phyloP scores from a whole-genome alignment of 352 stramenopile genomes.

The Phytophthora sp. region DNA sequence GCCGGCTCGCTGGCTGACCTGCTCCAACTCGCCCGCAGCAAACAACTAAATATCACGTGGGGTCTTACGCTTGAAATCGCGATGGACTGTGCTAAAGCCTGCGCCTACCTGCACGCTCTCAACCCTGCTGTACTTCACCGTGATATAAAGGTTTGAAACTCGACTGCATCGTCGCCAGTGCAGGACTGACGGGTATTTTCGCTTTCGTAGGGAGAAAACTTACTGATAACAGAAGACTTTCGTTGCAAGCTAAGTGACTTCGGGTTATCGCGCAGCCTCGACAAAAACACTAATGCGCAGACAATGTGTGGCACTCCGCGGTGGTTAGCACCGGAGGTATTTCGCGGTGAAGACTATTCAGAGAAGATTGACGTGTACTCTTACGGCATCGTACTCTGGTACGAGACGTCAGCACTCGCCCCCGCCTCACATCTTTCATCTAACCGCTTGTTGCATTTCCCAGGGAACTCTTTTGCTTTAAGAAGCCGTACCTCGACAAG shows the following conservation, averaged over 20 bases:
- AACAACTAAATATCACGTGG: constrained; percentile 77
- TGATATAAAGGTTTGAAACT: constrained; percentile 62
- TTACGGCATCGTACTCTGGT: constrained; percentile 86
- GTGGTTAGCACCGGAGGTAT: constrained; percentile 86
- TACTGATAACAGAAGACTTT: constrained; percentile 77
- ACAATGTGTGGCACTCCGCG: constrained; percentile 80
- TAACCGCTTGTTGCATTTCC: background rate
- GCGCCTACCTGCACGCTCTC: constrained; percentile 67
- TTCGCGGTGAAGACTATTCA: constrained; percentile 81
- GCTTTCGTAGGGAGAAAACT: constrained; percentile 58
- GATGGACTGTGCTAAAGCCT: constrained; percentile 68
- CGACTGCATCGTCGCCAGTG: too few relatives aligned
- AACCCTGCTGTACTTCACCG: constrained; percentile 69
- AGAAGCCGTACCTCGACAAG: constrained; percentile 83
- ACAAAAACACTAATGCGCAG: constrained; percentile 70
- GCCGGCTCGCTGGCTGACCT: constrained; percentile 70
- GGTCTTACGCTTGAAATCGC: constrained; percentile 74
- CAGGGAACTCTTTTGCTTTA: constrained; percentile 86
- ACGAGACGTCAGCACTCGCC: background rate
- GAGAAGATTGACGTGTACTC: constrained; percentile 89
- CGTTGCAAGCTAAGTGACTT: constrained; percentile 81
- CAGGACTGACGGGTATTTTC: background rate
- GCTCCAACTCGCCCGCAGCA: constrained; percentile 70
- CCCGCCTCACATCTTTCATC: background rate
- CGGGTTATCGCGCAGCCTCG: constrained; percentile 69